Conservation (phyloP, 768 basidiomycete genomes). For the Russula sp. region DNA sequence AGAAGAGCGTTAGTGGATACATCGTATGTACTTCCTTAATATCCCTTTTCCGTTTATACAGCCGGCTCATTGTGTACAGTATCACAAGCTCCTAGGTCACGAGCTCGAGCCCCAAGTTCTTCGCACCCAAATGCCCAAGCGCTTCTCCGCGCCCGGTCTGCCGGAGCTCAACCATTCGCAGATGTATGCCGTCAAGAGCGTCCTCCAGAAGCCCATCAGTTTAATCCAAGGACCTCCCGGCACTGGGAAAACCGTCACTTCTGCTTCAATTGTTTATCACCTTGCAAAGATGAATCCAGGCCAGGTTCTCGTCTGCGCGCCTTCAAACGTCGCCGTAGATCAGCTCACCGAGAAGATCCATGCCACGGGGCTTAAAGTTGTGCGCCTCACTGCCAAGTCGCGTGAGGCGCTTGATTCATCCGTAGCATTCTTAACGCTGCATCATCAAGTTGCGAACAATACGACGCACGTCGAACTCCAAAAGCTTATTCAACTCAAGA, state of each 20-base stretch:
- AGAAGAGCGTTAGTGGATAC: constrained; percentile 98
- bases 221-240: constrained; percentile 98
- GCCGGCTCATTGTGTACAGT: constrained; percentile 42
- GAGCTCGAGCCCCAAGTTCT: constrained; percentile 93
- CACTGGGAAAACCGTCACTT: constrained; percentile 98
- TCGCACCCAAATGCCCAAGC: constrained; percentile 91
- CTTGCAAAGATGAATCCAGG: constrained; percentile 99
- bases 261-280: constrained; percentile 97
- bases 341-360: constrained; percentile 99
- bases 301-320: constrained; percentile 97
- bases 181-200: constrained; percentile 99
- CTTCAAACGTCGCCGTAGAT: constrained; percentile 98
- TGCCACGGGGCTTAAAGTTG: constrained; percentile 96
- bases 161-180: constrained; percentile 99
- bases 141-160: constrained; percentile 94
- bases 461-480: constrained; percentile 95
- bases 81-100: constrained; percentile 97
- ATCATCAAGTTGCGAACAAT: constrained; percentile 95
- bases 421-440: constrained; percentile 87
- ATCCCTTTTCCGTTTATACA: background rate
- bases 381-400: constrained; percentile 95
- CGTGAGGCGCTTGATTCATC: constrained; percentile 98
- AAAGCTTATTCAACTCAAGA: constrained; percentile 97
- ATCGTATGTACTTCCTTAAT: constrained; percentile 58
- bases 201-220: constrained; percentile 94